Evolutionary conservation across 2,329 filamentous ascomycete species (phyloP), one percentile per base, ranked within the genome.

Genomic region (Ophiostoma quercus): DNA sequence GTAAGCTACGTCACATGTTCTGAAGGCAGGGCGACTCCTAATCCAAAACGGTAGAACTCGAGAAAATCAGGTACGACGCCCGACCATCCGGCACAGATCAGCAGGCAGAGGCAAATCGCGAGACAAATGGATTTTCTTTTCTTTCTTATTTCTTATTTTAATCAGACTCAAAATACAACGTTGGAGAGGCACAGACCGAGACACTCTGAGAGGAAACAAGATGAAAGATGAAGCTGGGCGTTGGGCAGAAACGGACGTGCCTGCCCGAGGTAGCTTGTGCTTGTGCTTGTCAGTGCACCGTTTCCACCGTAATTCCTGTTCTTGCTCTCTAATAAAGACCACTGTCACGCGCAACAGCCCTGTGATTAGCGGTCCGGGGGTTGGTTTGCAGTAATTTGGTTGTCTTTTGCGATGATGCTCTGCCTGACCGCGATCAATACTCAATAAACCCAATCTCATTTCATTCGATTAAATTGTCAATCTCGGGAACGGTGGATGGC

Each of bases 301-400:
- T 47, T 47, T 47, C 12, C 41, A 5, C 43, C 43, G 43, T 47
- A 7, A 19, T 47, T 1, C 6, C 16, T n/a, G 43, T 5, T 14
- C 4, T 12, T 43, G 5, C 41, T 43, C 4, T 16, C 39, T 43
- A 43, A 62, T 70, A 14, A 29, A 68, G n/a, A n/a, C 60, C 51
- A 39, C 66, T 70, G 60, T 65, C 32, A 37, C 32, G 60, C 32
- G 34, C 62, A 72, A 66, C 70, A 70, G 71, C 71, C 70, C 71
- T 72, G 70, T 70, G 70, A 67, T 41, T 70, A 67, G 69, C 65
- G 67, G 70, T 69, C 69, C 68, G 70, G 71, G 71, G 70, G 68
- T 65, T 39, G 62, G 4, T 65, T 63, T 29, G 32, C 60, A n/a
- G 29, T n/a, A 9, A 37, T 34, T n/a, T 37, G 8, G 19, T 34